A percentile compares a stretch with the other conserved stretches of the same genome.
phyloP scores from a whole-genome alignment of 441 rosid species.

The Gossypium aridum region DNA sequence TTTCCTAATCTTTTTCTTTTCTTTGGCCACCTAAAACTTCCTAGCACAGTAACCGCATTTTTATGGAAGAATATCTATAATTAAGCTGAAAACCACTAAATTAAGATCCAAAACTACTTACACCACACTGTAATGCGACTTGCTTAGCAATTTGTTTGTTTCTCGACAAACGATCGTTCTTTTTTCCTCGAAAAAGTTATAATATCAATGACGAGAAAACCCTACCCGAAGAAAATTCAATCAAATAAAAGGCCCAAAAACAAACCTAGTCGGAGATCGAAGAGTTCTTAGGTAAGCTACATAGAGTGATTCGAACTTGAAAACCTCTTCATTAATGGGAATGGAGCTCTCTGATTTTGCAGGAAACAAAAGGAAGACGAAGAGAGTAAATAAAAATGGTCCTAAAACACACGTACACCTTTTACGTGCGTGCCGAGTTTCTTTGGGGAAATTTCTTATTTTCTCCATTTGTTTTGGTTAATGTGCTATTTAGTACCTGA shows the following conservation, averaged over 20 bases:
- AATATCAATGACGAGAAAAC: background rate
- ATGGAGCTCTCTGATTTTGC: background rate
- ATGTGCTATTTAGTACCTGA: background rate
- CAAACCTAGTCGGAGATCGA: constrained; percentile 9
- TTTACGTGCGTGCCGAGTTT: constrained; percentile 2
- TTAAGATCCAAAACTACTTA: background rate
- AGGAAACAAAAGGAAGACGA: background rate
- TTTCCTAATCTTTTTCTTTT: background rate
- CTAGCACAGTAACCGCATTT: background rate
- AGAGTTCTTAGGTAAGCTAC: constrained; percentile 3
- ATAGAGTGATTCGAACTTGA: background rate
- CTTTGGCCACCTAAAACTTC: background rate
- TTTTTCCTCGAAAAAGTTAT: background rate
- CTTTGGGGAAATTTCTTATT: background rate
- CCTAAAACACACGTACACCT: background rate
- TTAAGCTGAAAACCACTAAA: background rate
- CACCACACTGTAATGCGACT: background rate
- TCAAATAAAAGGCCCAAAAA: background rate
- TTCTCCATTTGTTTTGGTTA: background rate
- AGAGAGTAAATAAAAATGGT: background rate
- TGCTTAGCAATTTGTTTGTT: background rate
- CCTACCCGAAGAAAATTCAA: background rate
- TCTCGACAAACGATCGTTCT: background rate
- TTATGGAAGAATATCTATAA: background rate
- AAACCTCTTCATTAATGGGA: background rate